Conservation (phyloP, 257 asterid genomes). For the Solanum stenotomum region DNA sequence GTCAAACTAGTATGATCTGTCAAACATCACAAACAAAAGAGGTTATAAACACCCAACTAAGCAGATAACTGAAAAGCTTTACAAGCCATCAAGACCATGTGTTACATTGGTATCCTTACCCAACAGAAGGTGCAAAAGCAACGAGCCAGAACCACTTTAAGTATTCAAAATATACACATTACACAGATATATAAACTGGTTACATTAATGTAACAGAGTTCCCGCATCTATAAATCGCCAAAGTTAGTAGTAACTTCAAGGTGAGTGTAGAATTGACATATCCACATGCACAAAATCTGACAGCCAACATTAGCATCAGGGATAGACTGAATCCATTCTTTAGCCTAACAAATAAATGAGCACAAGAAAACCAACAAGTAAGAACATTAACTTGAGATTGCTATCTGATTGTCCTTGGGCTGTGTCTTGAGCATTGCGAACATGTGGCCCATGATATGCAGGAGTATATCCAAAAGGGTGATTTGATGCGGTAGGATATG, state of each 20-base stretch:
- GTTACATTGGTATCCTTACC: neutral
- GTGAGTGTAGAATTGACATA: neutral
- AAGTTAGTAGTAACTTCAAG: neutral
- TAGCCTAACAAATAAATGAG: conserved; percentile 2
- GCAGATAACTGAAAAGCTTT: neutral
- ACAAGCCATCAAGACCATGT: neutral
- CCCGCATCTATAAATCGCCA: neutral
- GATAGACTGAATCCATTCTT: neutral
- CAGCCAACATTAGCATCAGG: neutral
- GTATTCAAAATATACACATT: neutral
- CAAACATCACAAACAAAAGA: neutral
- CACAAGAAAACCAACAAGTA: conserved; percentile 5
- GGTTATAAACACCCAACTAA: neutral
- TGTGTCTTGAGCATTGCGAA: conserved; percentile 22
- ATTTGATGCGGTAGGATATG: conserved; percentile 15
- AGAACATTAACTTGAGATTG: conserved; percentile 1
- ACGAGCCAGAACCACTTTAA: neutral
- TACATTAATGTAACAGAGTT: neutral
- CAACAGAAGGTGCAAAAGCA: neutral
- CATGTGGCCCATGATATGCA: neutral
- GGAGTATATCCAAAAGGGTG: neutral
- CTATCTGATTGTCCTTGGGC: neutral
- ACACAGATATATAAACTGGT: neutral
- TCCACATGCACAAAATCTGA: neutral
- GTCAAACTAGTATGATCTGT: neutral